These are phyloP conservation scores for Canavalia gladiata DNA, from an alignment of 306 rosid species.

Conservation along the genomic window DNA sequence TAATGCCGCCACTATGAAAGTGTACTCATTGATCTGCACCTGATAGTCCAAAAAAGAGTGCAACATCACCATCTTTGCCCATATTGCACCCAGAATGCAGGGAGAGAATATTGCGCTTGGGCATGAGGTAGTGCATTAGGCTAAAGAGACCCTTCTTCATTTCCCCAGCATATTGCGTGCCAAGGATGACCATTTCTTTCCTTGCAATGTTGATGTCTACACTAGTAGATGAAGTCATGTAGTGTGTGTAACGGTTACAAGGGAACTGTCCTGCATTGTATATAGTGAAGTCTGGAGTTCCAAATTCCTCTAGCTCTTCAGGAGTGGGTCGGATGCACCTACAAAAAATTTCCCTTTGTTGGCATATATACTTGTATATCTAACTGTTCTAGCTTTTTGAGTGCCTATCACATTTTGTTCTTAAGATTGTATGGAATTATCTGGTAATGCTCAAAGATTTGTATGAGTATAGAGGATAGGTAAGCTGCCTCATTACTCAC, in stretches of 20 bases:
- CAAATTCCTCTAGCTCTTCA: conserved; percentile 79
- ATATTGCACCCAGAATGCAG: conserved; percentile 89
- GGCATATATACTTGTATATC: background rate
- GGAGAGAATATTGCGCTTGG: conserved; percentile 78
- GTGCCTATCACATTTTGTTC: background rate
- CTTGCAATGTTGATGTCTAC: conserved; percentile 80
- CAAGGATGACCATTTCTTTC: conserved; percentile 89
- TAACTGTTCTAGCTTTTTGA: background rate
- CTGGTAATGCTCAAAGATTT: conserved; percentile 18
- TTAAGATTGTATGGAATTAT: conserved; percentile 29
- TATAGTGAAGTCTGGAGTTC: conserved; percentile 87
- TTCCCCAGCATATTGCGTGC: conserved; percentile 92
- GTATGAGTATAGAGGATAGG: background rate
- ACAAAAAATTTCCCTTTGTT: conserved; percentile 30
- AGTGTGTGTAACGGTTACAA: conserved; percentile 85
- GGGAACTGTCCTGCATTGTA: conserved; percentile 89
- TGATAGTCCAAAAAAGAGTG: conserved; percentile 88
- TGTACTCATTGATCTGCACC: conserved; percentile 52
- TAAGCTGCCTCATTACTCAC: conserved; percentile 60
- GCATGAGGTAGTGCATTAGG: conserved; percentile 93
- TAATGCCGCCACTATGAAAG: conserved; percentile 20
- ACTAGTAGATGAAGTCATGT: conserved; percentile 92
- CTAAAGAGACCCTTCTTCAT: conserved; percentile 90
- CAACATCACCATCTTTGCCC: conserved; percentile 88
- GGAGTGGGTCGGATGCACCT: conserved; percentile 87